phyloP scores from a whole-genome alignment of 495 filamentous ascomycete genomes.

The Aspergillus conjunctus region DNA sequence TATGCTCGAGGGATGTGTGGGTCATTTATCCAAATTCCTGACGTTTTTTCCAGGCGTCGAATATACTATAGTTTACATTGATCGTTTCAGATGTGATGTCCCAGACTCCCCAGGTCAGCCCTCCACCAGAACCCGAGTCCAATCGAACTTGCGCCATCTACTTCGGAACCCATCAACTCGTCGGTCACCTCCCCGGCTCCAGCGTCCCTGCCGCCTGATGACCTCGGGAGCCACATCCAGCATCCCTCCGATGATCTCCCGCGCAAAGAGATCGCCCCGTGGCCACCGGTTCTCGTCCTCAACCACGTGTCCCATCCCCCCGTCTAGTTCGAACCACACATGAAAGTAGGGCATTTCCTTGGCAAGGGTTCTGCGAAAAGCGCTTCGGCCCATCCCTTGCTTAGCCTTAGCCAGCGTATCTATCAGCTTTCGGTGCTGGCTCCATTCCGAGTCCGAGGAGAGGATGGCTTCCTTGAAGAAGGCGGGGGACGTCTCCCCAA shows the following conservation, averaged over 20 bases:
- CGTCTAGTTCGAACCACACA: slow-evolving; percentile 92
- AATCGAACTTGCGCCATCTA: slow-evolving; percentile 91
- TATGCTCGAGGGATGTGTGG: not conserved
- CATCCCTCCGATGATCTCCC: slow-evolving; percentile 94
- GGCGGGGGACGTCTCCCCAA: slow-evolving; percentile 87
- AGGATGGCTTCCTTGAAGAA: slow-evolving; percentile 97
- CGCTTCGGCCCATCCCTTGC: slow-evolving; percentile 71
- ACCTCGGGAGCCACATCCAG: slow-evolving; percentile 79
- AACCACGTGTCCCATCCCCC: slow-evolving; percentile 88
- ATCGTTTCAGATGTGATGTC: not conserved
- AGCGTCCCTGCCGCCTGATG: slow-evolving; percentile 88
- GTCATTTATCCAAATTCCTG: not conserved
- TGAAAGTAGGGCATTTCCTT: slow-evolving; percentile 99
- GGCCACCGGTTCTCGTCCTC: slow-evolving; percentile 90
- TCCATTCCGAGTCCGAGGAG: slow-evolving; percentile 85
- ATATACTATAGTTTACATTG: not conserved
- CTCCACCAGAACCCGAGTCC: slow-evolving; percentile 80
- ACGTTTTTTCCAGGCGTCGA: not conserved
- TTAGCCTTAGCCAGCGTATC: slow-evolving; percentile 76
- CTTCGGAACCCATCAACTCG: slow-evolving; percentile 79
- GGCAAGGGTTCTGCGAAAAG: slow-evolving; percentile 79
- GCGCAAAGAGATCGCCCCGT: slow-evolving; percentile 87
- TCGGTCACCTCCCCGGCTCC: slow-evolving; percentile 70
- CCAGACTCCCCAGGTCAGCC: too few relatives aligned
- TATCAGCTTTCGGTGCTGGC: slow-evolving; percentile 91